Evolutionary conservation across 257 asterid species (phyloP).

Genomic region (Capsicum pubescens): DNA sequence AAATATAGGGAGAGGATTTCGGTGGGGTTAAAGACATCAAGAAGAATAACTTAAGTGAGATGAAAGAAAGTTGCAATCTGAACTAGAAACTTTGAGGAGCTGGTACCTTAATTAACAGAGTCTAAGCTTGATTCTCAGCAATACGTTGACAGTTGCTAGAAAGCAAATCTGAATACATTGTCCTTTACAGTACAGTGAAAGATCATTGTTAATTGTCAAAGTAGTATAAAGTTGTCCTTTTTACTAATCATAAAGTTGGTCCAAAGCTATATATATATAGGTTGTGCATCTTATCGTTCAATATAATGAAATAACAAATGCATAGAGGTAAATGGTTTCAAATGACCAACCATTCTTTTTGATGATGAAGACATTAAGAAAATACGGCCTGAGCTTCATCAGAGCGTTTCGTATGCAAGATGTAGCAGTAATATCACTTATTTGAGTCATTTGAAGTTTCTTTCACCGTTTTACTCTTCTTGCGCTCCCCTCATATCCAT

Average conservation of each 20-base stretch:
- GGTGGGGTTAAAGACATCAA: not conserved
- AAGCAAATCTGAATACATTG: slow-evolving; percentile 12
- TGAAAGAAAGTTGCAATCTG: not conserved
- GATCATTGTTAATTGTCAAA: slow-evolving; percentile 4
- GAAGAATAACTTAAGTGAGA: slow-evolving; percentile 4
- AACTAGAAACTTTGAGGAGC: not conserved
- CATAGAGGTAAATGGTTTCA: not conserved
- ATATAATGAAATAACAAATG: slow-evolving; percentile 11
- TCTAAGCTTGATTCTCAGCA: slow-evolving; percentile 8
- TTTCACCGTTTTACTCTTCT: slow-evolving; percentile 13
- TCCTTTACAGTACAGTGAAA: not conserved
- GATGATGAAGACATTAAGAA: not conserved
- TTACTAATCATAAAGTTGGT: not conserved
- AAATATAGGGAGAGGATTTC: not conserved
- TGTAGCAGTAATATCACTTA: slow-evolving; percentile 15
- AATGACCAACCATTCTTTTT: not conserved
- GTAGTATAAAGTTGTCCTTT: not conserved
- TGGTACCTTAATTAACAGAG: not conserved
- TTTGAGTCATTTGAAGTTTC: not conserved
- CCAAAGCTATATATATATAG: not conserved
- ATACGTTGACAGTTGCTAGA: not conserved
- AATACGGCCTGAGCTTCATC: not conserved
- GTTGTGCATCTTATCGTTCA: slow-evolving; percentile 6
- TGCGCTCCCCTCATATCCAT: not conserved
- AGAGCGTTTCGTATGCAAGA: not conserved